Evolutionary conservation across 208 protist species (phyloP).

Genomic region (Leishmania aethiopica): DNA sequence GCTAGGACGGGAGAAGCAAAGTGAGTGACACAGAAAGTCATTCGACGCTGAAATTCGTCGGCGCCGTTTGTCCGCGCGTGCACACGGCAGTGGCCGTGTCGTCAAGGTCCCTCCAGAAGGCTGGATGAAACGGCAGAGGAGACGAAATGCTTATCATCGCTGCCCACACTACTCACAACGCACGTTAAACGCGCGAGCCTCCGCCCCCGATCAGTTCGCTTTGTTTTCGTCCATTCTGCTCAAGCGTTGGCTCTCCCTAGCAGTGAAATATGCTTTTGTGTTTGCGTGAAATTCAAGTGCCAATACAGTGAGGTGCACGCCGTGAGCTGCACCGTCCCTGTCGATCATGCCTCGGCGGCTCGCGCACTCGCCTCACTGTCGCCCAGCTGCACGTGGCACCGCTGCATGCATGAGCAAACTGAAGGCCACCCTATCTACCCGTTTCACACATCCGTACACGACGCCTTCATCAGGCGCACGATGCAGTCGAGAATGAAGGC

Average conservation of each 20-base stretch:
- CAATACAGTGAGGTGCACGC: not conserved
- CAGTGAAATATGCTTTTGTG: not conserved
- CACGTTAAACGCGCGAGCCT: not conserved
- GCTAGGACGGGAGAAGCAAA: conserved; percentile 2
- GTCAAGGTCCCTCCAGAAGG: not conserved
- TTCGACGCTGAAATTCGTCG: not conserved
- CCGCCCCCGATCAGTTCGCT: not conserved
- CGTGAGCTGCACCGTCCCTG: not conserved
- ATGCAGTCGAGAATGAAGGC: not conserved
- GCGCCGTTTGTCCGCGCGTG: not conserved
- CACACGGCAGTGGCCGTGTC: not conserved
- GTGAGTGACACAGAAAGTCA: not conserved
- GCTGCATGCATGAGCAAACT: not conserved
- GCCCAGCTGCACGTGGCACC: not conserved
- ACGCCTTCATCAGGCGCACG: not conserved
- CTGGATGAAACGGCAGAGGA: not conserved
- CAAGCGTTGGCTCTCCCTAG: not conserved
- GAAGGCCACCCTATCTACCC: not conserved
- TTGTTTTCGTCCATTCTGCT: not conserved
- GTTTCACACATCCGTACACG: not conserved
- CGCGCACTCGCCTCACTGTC: not conserved
- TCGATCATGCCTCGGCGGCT: not conserved
- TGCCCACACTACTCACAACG: not conserved
- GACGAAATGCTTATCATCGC: not conserved
- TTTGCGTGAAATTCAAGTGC: not conserved